Percentiles rank a stretch among this genome's conserved stretches.
Evolutionary conservation across 768 basidiomycete species (phyloP).

Genomic region (Leccinum olivaceopallidum): DNA sequence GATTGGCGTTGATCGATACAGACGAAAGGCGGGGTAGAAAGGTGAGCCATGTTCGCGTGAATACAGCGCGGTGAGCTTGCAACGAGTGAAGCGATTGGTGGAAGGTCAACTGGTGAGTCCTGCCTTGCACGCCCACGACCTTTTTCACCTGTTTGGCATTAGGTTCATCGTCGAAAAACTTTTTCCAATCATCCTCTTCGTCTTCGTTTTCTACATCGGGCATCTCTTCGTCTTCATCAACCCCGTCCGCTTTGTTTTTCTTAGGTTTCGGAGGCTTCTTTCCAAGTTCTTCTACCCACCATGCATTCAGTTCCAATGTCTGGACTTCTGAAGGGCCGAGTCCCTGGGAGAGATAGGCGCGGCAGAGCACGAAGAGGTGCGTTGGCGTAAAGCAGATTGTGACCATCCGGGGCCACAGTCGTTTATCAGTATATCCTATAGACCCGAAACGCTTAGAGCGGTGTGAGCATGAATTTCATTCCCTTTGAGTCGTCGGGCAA

Average conservation of each 20-base stretch:
- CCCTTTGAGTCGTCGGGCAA: no score
- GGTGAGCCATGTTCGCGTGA: constrained; percentile 78
- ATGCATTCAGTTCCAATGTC: constrained; percentile 43
- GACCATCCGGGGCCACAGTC: no score
- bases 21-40: constrained; percentile 62
- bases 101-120: constrained; percentile 65
- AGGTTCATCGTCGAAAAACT: constrained; percentile 75
- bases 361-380: no score
- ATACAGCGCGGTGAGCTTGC: constrained; percentile 75
- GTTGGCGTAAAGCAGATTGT: no score
- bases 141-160: constrained; percentile 36
- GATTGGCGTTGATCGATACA: constrained; percentile 30
- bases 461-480: no score
- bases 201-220: constrained; percentile 40
- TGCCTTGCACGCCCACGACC: constrained; percentile 38
- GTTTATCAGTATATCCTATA: no score
- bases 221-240: constrained; percentile 34
- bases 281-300: constrained; percentile 77
- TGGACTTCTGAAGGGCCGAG: no score
- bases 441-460: no score
- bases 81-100: constrained; percentile 80
- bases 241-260: constrained; percentile 42
- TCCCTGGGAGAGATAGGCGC: no score
- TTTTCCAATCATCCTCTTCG: constrained; percentile 69
- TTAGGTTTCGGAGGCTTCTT: constrained; percentile 54